Evolutionary conservation across 306 rosid genomes (phyloP).

Genomic region (Ziziphus jujuba): DNA sequence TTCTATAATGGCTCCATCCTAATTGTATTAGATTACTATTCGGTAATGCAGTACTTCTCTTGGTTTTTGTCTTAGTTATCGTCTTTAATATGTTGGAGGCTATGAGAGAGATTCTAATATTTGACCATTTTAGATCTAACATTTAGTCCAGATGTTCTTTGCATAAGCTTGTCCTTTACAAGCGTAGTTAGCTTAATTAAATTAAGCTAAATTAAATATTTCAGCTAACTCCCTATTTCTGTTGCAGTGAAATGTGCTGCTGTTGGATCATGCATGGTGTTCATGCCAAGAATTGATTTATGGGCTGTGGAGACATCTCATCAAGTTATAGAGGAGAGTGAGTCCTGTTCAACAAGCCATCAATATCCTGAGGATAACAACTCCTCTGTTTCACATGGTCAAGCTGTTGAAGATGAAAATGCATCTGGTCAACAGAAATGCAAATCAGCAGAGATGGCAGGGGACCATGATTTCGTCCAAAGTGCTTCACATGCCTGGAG

Average conservation of each 20-base stretch:
- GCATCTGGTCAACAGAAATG: conserved; percentile 31
- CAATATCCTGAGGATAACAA: conserved; percentile 31
- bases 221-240: conserved; percentile 13
- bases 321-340: conserved; percentile 45
- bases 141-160: not conserved
- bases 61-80: too few relatives aligned
- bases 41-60: too few relatives aligned
- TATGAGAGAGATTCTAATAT: not conserved
- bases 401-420: conserved; percentile 39
- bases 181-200: not conserved
- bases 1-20: too few relatives aligned
- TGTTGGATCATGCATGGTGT: conserved; percentile 55
- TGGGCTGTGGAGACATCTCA: conserved; percentile 71
- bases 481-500: conserved; percentile 78
- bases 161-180: not conserved
- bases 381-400: conserved; percentile 27
- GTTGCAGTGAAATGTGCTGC: conserved; percentile 82
- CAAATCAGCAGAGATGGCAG: conserved; percentile 35
- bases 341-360: conserved; percentile 36
- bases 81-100: too few relatives aligned
- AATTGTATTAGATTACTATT: too few relatives aligned
- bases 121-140: not conserved
- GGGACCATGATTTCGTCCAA: conserved; percentile 26
- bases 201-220: not conserved
- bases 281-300: conserved; percentile 93